phyloP scores from a whole-genome alignment of 805 yeast species.

The Lipomyces orientalis region DNA sequence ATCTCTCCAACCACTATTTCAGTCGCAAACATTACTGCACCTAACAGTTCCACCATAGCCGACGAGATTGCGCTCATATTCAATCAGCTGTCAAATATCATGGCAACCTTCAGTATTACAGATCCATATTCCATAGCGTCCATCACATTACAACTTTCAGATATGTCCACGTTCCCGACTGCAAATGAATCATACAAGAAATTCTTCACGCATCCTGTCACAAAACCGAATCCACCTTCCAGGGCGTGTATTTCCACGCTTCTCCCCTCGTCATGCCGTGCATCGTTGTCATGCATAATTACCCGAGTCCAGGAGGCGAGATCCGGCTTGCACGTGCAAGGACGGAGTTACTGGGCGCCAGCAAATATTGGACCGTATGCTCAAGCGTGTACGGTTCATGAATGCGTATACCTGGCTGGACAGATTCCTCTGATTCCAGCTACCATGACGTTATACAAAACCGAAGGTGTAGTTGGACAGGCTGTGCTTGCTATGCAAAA shows the following conservation, averaged over 20 bases:
- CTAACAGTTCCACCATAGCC: background rate
- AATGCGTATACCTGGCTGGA: slow-evolving; percentile 75
- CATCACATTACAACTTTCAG: slow-evolving; percentile 62
- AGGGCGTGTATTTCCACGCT: slow-evolving; percentile 79
- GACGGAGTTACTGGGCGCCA: slow-evolving; percentile 97
- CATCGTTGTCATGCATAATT: slow-evolving; percentile 66
- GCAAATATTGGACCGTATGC: slow-evolving; percentile 98
- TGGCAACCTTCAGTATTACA: slow-evolving; percentile 10
- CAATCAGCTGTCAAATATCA: slow-evolving; percentile 7
- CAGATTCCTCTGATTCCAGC: slow-evolving; percentile 87
- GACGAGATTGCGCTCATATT: slow-evolving; percentile 17
- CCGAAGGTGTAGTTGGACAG: slow-evolving; percentile 45
- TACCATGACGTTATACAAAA: slow-evolving; percentile 58
- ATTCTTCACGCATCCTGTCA: slow-evolving; percentile 51
- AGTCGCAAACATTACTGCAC: slow-evolving; percentile 13
- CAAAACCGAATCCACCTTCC: slow-evolving; percentile 77
- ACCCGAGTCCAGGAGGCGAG: slow-evolving; percentile 49
- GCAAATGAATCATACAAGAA: slow-evolving; percentile 67
- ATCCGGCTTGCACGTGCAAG: slow-evolving; percentile 85
- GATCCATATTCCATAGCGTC: slow-evolving; percentile 56
- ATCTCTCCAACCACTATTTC: slow-evolving; percentile 6
- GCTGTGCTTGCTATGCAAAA: slow-evolving; percentile 73
- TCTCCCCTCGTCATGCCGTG: slow-evolving; percentile 48
- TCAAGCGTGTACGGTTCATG: slow-evolving; percentile 66
- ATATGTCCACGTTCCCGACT: slow-evolving; percentile 67